Evolutionary conservation across 1,139 yeast genomes (phyloP).

Genomic region (Yamadazyma buinensis): DNA sequence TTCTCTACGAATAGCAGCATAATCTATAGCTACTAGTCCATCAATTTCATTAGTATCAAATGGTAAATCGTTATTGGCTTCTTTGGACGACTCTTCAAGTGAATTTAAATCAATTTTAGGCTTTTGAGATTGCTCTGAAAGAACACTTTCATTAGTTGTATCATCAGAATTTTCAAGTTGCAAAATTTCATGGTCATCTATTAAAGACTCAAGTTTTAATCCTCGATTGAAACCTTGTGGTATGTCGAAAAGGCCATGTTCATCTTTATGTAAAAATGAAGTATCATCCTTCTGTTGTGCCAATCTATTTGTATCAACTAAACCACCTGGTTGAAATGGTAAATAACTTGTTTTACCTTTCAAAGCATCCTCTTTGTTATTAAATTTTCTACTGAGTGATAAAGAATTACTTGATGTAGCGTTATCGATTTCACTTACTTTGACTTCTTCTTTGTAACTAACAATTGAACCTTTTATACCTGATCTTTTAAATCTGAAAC

Average conservation of each 20-base stretch:
- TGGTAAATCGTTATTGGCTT: slow-evolving; percentile 15
- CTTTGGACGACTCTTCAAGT: not conserved
- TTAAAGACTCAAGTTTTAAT: slow-evolving; percentile 24
- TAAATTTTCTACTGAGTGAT: slow-evolving; percentile 66
- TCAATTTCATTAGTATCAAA: slow-evolving; percentile 55
- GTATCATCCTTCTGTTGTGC: slow-evolving; percentile 24
- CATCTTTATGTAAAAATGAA: slow-evolving; percentile 59
- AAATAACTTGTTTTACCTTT: slow-evolving; percentile 71
- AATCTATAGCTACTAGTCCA: slow-evolving; percentile 70
- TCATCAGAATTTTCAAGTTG: slow-evolving; percentile 12
- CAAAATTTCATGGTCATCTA: slow-evolving; percentile 14
- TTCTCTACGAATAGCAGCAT: slow-evolving; percentile 21
- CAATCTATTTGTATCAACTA: slow-evolving; percentile 35
- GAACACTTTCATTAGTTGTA: not conserved
- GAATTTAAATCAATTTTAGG: not conserved
- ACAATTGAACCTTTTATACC: slow-evolving; percentile 74
- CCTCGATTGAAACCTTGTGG: slow-evolving; percentile 87
- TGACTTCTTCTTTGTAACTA: slow-evolving; percentile 58
- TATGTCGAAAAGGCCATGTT: slow-evolving; percentile 69
- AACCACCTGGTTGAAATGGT: slow-evolving; percentile 95
- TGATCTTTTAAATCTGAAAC: slow-evolving; percentile 58
- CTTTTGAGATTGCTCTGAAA: not conserved
- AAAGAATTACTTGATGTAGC: slow-evolving; percentile 66
- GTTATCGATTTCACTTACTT: slow-evolving; percentile 48
- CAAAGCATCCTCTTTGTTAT: slow-evolving; percentile 57